phyloP scores from a whole-genome alignment of 768 basidiomycete species.

The Agaricus subrufescens region DNA sequence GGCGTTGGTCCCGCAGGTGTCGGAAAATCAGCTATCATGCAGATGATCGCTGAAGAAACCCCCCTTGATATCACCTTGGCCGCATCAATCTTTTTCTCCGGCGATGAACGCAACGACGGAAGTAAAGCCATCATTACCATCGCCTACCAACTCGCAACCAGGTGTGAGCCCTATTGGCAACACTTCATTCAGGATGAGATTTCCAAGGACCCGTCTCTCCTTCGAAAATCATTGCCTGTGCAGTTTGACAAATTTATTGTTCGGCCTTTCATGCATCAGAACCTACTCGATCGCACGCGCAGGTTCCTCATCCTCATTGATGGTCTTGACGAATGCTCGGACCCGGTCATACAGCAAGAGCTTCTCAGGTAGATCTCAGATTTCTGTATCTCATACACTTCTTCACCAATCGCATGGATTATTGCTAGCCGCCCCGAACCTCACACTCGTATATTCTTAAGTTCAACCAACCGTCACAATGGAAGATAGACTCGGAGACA shows the following conservation, averaged over 20 bases:
- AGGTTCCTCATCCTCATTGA: constrained; percentile 13
- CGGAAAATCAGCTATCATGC: no score
- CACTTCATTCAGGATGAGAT: constrained; percentile 6
- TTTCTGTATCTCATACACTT: background rate
- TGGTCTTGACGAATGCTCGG: constrained; percentile 22
- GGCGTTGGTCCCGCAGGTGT: no score
- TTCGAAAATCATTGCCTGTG: constrained; percentile 1
- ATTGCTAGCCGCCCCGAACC: constrained; percentile 23
- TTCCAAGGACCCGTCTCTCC: constrained; percentile 3
- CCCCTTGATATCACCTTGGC: no score
- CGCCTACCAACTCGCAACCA: constrained; percentile 17
- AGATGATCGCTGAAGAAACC: no score
- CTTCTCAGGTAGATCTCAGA: constrained; percentile 12
- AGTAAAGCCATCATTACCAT: constrained; percentile 9
- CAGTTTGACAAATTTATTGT: constrained; percentile 14
- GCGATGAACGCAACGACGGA: background rate
- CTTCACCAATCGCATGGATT: constrained; percentile 16
- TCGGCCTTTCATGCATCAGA: background rate
- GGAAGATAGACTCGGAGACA: constrained; percentile 9
- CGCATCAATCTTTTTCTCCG: no score
- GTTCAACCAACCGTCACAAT: background rate
- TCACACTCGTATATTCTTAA: constrained; percentile 14
- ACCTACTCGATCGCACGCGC: no score
- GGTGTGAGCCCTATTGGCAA: background rate
- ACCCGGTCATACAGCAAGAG: constrained; percentile 7